Percentiles rank a stretch among this genome's conserved stretches.
These are phyloP conservation scores for Pseudogymnoascus sp. DNA, from an alignment of 2,329 filamentous ascomycete species.

Conservation along the genomic window DNA sequence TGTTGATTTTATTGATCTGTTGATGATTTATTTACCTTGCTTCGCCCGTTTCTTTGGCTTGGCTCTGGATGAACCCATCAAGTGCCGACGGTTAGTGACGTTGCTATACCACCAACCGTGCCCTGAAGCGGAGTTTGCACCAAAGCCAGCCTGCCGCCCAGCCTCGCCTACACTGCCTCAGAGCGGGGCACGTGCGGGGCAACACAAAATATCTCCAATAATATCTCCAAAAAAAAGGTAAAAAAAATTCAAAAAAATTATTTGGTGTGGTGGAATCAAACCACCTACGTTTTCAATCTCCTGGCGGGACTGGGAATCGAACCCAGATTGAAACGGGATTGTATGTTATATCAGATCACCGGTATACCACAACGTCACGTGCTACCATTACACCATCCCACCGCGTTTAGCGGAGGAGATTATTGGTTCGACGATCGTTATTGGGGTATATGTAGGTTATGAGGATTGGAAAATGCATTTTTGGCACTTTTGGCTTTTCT, in stretches of 20 bases:
- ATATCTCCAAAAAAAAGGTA: not conserved
- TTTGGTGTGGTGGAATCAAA: not conserved
- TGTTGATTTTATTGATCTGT: not conserved
- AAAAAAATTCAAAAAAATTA: not conserved
- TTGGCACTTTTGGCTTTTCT: not conserved
- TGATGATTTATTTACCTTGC: not conserved
- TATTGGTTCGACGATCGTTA: constrained; percentile 2
- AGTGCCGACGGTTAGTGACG: not conserved
- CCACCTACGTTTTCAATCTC: constrained; percentile 9
- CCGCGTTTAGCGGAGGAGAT: constrained; percentile 10
- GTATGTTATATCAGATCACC: constrained; percentile 1
- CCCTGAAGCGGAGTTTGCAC: not conserved
- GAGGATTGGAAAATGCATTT: not conserved
- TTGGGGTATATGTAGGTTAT: constrained; percentile 10
- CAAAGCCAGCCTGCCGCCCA: not conserved
- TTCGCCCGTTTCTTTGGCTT: not conserved
- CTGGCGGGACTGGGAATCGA: constrained; percentile 12
- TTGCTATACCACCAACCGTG: not conserved
- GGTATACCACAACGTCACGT: constrained; percentile 11
- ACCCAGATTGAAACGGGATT: constrained; percentile 12
- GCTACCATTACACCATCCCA: constrained; percentile 12
- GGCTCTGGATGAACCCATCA: not conserved
- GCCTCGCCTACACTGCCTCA: not conserved
- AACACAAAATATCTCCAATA: too few species aligned
- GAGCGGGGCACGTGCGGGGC: not conserved